Conservation (phyloP, 1,139 yeast genomes). For the Suhomyces yuchorum region DNA sequence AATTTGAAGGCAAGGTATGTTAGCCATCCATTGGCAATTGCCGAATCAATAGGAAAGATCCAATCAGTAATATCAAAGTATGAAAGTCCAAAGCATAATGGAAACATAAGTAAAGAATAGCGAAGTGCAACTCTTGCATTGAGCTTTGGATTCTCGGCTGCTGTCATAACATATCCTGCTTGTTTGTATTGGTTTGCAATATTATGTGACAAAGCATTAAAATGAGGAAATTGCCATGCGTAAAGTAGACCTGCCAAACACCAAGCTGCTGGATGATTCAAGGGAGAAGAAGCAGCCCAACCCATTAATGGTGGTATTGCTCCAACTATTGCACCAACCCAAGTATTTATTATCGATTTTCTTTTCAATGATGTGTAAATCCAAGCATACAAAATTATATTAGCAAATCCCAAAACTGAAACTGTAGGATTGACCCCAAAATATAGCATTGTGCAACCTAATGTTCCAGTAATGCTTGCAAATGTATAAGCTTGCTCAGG, state of each 20-base stretch:
- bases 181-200: constrained; percentile 83
- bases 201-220: constrained; percentile 87
- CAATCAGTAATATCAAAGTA: constrained; percentile 83
- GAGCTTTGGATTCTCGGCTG: constrained; percentile 85
- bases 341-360: constrained; percentile 80
- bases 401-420: constrained; percentile 72
- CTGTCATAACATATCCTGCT: constrained; percentile 97
- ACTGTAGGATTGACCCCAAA: constrained; percentile 87
- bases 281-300: constrained; percentile 92
- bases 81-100: constrained; percentile 81
- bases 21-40: constrained; percentile 83
- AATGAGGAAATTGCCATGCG: constrained; percentile 99
- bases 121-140: constrained; percentile 94
- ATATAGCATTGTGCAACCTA: constrained; percentile 71
- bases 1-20: constrained; percentile 77
- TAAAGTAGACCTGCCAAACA: constrained; percentile 84
- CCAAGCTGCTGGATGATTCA: constrained; percentile 92
- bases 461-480: constrained; percentile 70
- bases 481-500: constrained; percentile 77
- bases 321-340: constrained; percentile 99
- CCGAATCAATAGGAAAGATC: constrained; percentile 77
- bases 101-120: constrained; percentile 88
- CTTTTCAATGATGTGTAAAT: constrained; percentile 89
- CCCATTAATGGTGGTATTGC: constrained; percentile 99
- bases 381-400: constrained; percentile 85